Base-by-base conservation (phyloP, 2,329 filamentous ascomycete genomes). In the Rosellinia necatrix region DNA sequence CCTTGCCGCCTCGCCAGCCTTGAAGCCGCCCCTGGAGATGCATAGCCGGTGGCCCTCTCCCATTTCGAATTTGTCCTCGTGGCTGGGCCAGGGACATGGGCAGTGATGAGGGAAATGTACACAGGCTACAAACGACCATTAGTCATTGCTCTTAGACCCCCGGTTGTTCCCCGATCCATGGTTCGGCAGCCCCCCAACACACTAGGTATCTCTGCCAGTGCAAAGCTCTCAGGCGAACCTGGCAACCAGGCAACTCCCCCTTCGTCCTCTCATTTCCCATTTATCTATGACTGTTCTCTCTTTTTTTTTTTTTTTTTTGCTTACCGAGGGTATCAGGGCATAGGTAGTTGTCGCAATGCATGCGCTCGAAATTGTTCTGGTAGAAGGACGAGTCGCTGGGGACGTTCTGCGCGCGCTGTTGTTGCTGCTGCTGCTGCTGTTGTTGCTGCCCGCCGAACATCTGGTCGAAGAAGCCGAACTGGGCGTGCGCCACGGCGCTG, bases 391-490 rank as follows among this genome's bases (percentile, higher is more conserved):
- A 89, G 75, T 97, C 93, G 68, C 90, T 96, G 2, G 90, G 83
- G 24, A 89, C 90, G 72, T 97, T 94, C 68, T 91, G 88, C 22
- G 84, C 84, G 63, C 87, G 80, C 64, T 87, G 80, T 53, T 84
- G 82, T 41, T 77, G 72, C 43, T 82, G 74, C 63, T 85, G 81
- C 54, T 83, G 78, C 10, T 79, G 76, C 71, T 72, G 59, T 76
- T 75, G 57, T 80, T 79, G 64, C n/a, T 35, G 40, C 15, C 84
- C 84, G 66, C 85, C 82, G 73, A 99, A 97, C 91, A 97, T 96
- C 68, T 97, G 91, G 72, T 97, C 92, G 76, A 97, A 99, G 83
- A 99, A 96, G 71, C 91, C 89, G 74, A 97, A 97, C 75, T 97
- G 93, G 9, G 91, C 91, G 54, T 82, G 77, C 3, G 81, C 48